Evolutionary conservation across 805 yeast genomes (phyloP), one percentile per base, ranked within the genome.

Genomic region (Cyberlindnera petersonii): DNA sequence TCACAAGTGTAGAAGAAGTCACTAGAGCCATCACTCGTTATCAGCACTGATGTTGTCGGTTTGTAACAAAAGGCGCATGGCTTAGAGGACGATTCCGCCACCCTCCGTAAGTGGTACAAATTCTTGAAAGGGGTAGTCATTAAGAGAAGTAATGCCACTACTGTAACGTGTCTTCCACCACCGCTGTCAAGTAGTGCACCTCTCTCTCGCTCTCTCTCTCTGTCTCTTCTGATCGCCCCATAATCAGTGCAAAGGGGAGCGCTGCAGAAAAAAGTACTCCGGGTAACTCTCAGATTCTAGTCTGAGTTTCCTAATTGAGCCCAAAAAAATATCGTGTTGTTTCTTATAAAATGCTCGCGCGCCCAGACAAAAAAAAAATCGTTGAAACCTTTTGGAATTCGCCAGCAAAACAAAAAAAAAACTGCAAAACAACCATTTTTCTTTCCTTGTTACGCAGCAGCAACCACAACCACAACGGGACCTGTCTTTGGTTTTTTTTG

Each of bases 1-100:
- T 50, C 59, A 36, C 60, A 56, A 3, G 56, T 50, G 36, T 55
- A 55, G 31, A 52, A 52, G 40, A 52, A 52, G 36, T 52, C 57
- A 21, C 43, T 36, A 35, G 38, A 4, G 22, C 13, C 50, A 32
- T 56, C 59, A 11, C 46, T 35, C 0, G 60, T 50, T 16, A 56
- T 48, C 2, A 56, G 39, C 1, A 56, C 60, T 5, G 52, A 35
- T 1, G 43, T 34, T 6, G 59, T 43, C 11, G 58, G 56, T 20
- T 55, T 56, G 38, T 37, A 56, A 34, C 60, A 56, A 37, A 56
- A 52, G 2, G 47, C 44, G 31, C 60, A 56, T 4, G 60, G 47
- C 23, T 51, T 49, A 13, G 49, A n/a, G 10, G 18, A 19, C 0
- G 47, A 6, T 14, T 43, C 48, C 1, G 58, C 48, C 0, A 55